These are phyloP conservation scores for Apiospora aurea DNA, from an alignment of 2,329 filamentous ascomycete genomes.

Conservation along the genomic window DNA sequence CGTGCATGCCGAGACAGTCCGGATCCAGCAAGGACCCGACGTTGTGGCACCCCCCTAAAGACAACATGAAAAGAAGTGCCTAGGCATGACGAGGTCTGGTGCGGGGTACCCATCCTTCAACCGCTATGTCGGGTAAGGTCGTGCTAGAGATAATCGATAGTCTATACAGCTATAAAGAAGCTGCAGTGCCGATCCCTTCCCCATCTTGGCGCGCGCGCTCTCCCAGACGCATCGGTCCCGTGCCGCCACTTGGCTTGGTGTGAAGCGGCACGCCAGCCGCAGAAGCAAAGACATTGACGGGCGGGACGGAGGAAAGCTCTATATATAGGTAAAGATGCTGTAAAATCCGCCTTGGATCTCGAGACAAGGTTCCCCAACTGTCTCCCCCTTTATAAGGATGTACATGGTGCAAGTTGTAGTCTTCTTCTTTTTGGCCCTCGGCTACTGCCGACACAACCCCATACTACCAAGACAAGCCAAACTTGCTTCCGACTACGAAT, in stretches of 20 bases:
- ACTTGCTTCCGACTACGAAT: conserved; percentile 45
- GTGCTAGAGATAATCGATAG: neutral
- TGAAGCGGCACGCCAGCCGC: neutral
- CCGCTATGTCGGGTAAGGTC: neutral
- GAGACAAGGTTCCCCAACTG: neutral
- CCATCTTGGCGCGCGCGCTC: neutral
- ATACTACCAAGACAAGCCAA: conserved; percentile 22
- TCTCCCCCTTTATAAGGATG: neutral
- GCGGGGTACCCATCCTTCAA: neutral
- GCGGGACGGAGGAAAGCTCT: neutral
- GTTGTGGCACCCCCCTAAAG: neutral
- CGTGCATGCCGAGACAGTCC: conserved; percentile 4
- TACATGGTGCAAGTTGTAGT: neutral
- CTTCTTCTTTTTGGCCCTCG: neutral
- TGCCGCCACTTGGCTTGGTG: neutral
- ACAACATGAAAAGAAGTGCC: neutral
- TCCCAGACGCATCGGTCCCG: neutral
- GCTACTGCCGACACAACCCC: conserved; percentile 25
- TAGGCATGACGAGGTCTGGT: neutral
- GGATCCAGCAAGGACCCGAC: neutral
- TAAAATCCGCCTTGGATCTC: neutral
- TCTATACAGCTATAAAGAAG: conserved; percentile 10
- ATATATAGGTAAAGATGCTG: neutral
- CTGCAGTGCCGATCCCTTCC: conserved; percentile 5
- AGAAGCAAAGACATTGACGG: neutral